These are phyloP conservation scores for Spatholobus suberectus DNA, from an alignment of 306 rosid species.

Conservation along the genomic window DNA sequence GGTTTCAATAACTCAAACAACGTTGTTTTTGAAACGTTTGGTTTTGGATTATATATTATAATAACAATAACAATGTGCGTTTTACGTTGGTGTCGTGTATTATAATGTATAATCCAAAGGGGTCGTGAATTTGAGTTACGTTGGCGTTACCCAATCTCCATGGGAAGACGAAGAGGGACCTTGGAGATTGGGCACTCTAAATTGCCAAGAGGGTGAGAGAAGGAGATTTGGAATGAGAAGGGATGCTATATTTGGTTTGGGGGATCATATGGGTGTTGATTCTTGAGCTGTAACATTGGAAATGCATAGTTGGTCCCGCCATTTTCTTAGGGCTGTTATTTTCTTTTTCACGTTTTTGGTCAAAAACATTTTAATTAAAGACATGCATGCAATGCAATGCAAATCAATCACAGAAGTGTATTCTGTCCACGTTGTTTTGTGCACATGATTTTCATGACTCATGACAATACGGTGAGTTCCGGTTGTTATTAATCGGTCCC, in stretches of 20 bases:
- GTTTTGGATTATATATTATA: conserved; percentile 34
- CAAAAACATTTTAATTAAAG: background rate
- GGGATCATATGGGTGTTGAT: background rate
- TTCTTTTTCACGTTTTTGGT: background rate
- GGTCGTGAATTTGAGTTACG: background rate
- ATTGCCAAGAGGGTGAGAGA: conserved; percentile 7
- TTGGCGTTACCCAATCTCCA: conserved; percentile 46
- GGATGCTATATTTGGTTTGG: conserved; percentile 49
- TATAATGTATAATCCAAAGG: conserved; percentile 27
- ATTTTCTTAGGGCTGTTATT: conserved; percentile 59
- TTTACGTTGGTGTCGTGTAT: background rate
- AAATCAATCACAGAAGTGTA: background rate
- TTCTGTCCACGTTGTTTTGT: background rate
- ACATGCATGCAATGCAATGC: conserved; percentile 3
- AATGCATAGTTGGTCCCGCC: conserved; percentile 61
- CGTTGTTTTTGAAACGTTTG: background rate
- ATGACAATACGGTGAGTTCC: too few species aligned
- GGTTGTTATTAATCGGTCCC: background rate
- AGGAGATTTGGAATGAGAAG: background rate
- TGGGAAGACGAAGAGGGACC: conserved; percentile 47
- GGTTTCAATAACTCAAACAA: background rate
- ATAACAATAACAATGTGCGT: background rate
- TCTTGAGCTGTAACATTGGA: conserved; percentile 30
- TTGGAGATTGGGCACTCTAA: conserved; percentile 33
- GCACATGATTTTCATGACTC: background rate